These are phyloP conservation scores for Blastocystis sp. DNA, from an alignment of 352 stramenopile genomes.

Conservation along the genomic window DNA sequence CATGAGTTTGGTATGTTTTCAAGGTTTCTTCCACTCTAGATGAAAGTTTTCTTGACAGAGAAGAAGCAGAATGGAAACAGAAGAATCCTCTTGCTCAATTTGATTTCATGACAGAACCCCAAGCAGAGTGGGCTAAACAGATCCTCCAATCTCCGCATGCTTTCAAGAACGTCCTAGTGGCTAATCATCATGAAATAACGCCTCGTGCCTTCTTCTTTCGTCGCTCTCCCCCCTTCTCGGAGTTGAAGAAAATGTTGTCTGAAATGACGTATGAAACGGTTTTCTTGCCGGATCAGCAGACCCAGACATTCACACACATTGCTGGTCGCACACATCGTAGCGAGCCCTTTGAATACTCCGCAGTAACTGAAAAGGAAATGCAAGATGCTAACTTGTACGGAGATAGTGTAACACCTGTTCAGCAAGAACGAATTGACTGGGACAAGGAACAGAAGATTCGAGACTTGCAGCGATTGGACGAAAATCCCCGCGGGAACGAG, in stretches of 20 bases:
- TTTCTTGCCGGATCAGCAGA: neutral
- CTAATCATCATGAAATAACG: neutral
- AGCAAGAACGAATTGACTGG: neutral
- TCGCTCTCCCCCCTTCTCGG: neutral
- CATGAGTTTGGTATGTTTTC: neutral
- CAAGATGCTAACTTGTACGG: neutral
- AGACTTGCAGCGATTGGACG: neutral
- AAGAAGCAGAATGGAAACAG: neutral
- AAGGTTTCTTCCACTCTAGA: neutral
- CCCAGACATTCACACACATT: neutral
- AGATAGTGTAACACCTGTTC: neutral
- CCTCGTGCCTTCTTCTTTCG: neutral
- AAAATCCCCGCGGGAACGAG: neutral
- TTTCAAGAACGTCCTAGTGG: constrained; percentile 23
- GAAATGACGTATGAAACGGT: neutral
- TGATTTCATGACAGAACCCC: neutral
- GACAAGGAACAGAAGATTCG: neutral
- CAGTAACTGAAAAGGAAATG: neutral
- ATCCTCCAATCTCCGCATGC: neutral
- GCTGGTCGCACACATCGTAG: neutral
- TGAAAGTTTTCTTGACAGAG: neutral
- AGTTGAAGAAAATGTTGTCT: neutral
- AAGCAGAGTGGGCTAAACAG: constrained; percentile 43
- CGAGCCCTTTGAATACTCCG: neutral
- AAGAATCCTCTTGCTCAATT: neutral